Evolutionary conservation across 2,329 filamentous ascomycete genomes (phyloP).

Genomic region (Lachnellula occidentalis): DNA sequence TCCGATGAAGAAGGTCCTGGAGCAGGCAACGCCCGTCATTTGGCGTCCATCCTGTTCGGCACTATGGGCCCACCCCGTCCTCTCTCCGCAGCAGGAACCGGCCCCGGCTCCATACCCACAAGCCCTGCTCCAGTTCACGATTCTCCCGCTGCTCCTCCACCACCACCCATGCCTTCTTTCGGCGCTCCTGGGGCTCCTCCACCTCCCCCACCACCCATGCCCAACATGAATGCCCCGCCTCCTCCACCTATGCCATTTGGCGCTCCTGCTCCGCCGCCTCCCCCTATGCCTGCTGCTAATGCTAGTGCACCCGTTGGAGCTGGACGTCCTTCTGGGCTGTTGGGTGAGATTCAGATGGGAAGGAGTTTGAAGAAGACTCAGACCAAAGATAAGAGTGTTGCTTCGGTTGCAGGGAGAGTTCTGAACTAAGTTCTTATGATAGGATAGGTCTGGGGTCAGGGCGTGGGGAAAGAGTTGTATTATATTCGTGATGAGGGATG

Average conservation of each 20-base stretch:
- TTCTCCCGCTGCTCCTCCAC: constrained; percentile 37
- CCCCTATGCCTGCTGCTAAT: constrained; percentile 14
- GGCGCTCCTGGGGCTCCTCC: constrained; percentile 39
- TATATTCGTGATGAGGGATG: too few relatives aligned
- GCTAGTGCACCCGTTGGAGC: constrained; percentile 31
- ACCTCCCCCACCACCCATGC: constrained; percentile 40
- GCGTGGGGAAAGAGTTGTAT: neutral
- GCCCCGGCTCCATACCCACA: constrained; percentile 41
- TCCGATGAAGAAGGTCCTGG: constrained; percentile 73
- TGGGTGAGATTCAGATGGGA: constrained; percentile 80
- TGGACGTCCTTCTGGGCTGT: constrained; percentile 55
- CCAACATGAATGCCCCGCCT: constrained; percentile 35
- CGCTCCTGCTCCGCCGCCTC: too few relatives aligned
- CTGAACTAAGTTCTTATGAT: constrained; percentile 30
- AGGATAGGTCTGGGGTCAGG: neutral
- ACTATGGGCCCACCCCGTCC: constrained; percentile 94
- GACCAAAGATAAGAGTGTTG: constrained; percentile 78
- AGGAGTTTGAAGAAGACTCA: constrained; percentile 77
- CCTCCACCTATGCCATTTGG: constrained; percentile 34
- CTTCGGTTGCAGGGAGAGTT: constrained; percentile 72
- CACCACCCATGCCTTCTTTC: constrained; percentile 41
- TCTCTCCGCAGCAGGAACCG: constrained; percentile 74
- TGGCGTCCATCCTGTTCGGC: constrained; percentile 92
- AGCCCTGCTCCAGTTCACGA: constrained; percentile 35
- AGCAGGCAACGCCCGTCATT: constrained; percentile 79